phyloP scores from a whole-genome alignment of 2,329 filamentous ascomycete genomes.

The Fusarium fracticaudum region DNA sequence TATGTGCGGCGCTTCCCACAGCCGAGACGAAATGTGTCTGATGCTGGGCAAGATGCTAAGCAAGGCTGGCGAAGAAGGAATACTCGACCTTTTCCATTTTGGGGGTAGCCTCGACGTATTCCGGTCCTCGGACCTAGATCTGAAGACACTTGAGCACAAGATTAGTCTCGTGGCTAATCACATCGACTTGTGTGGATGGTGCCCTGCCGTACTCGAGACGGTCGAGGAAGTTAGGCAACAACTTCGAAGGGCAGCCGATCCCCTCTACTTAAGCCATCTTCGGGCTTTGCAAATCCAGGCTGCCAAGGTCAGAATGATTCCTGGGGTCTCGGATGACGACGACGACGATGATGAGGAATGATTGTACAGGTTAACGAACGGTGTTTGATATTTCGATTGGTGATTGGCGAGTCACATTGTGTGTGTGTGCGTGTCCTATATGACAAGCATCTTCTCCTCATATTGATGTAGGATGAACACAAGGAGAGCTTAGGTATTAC shows the following conservation, averaged over 20 bases:
- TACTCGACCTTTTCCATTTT: slow-evolving; percentile 16
- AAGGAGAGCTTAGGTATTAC: not conserved
- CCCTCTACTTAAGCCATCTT: slow-evolving; percentile 9
- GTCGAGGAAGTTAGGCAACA: not conserved
- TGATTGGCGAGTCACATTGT: not conserved
- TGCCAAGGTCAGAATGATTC: slow-evolving; percentile 4
- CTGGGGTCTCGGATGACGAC: not conserved
- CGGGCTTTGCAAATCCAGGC: slow-evolving; percentile 3
- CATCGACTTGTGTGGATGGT: slow-evolving; percentile 17
- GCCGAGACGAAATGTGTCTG: not conserved
- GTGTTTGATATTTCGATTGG: not conserved
- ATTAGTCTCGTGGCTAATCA: not conserved
- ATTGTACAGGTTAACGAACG: not conserved
- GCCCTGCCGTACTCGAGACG: not conserved
- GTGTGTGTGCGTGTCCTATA: not conserved
- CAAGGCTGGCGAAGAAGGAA: slow-evolving; percentile 3
- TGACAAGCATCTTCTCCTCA: not conserved
- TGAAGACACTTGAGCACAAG: not conserved
- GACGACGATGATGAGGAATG: not conserved
- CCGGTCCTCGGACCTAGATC: not conserved
- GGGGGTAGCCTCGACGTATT: not conserved
- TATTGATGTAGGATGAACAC: not conserved
- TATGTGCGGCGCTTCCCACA: not conserved
- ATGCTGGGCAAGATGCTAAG: slow-evolving; percentile 26
- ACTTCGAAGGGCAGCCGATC: not conserved